phyloP scores from a whole-genome alignment of 768 basidiomycete genomes.

The Boletellus emodensis region DNA sequence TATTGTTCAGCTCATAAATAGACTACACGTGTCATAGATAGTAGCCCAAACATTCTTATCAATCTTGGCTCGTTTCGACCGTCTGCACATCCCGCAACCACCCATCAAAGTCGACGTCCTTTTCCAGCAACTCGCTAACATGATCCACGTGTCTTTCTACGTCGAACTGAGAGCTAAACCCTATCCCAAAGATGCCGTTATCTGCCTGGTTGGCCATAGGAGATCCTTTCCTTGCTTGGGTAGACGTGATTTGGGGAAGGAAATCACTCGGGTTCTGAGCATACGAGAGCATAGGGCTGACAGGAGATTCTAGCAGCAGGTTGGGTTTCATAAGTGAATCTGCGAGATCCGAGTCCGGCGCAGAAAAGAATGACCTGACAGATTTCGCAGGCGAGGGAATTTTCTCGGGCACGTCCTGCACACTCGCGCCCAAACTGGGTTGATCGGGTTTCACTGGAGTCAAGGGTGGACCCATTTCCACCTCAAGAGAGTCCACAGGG shows the following conservation, averaged over 20 bases:
- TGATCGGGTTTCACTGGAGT: slow-evolving; percentile 4
- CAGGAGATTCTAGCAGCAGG: slow-evolving; percentile 33
- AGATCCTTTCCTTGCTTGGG: slow-evolving; percentile 27
- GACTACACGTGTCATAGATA: slow-evolving; percentile 16
- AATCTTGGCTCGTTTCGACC: slow-evolving; percentile 26
- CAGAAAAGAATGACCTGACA: slow-evolving; percentile 36
- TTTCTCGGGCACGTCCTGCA: slow-evolving; percentile 3
- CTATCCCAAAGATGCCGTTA: slow-evolving; percentile 35
- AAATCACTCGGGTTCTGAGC: slow-evolving; percentile 35
- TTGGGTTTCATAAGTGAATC: slow-evolving; percentile 24
- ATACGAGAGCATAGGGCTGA: slow-evolving; percentile 33
- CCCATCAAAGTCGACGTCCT: slow-evolving; percentile 53
- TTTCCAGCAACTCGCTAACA: slow-evolving; percentile 52
- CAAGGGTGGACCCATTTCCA: not conserved
- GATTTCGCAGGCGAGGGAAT: slow-evolving; percentile 31
- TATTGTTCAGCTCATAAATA: slow-evolving; percentile 20
- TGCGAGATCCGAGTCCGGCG: slow-evolving; percentile 33
- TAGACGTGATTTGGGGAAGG: slow-evolving; percentile 35
- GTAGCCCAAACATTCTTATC: slow-evolving; percentile 5
- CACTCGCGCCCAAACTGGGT: not conserved
- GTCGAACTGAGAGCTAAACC: slow-evolving; percentile 57
- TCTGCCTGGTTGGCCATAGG: slow-evolving; percentile 15
- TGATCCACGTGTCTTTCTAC: slow-evolving; percentile 50
- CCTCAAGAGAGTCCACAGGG: not conserved
- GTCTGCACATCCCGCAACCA: slow-evolving; percentile 46